Percentiles rank a stretch among this genome's conserved stretches.
phyloP scores from a whole-genome alignment of 2,329 filamentous ascomycete genomes.

The Aureobasidium sp. region DNA sequence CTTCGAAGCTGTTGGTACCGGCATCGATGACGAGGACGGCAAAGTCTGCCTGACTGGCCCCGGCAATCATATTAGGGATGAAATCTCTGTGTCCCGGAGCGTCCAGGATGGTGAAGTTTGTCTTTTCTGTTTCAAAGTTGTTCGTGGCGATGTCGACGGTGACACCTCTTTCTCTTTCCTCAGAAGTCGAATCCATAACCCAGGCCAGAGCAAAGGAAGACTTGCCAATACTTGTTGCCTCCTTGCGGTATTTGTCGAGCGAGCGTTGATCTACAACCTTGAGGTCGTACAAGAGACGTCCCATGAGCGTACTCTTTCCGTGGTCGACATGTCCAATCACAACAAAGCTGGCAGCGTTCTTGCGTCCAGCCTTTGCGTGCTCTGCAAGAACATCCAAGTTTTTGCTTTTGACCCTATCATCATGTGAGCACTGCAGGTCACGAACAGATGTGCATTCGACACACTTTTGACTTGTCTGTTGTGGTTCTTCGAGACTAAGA shows the following conservation, averaged over 20 bases:
- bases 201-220: conserved; percentile 93
- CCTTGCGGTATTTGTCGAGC: conserved; percentile 77
- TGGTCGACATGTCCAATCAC: conserved; percentile 82
- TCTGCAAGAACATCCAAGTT: conserved; percentile 78
- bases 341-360: conserved; percentile 51
- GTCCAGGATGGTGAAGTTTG: conserved; percentile 87
- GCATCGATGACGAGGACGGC: conserved; percentile 92
- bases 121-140: conserved; percentile 81
- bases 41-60: conserved; percentile 91
- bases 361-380: conserved; percentile 64
- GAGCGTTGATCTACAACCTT: conserved; percentile 82
- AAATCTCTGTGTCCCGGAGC: conserved; percentile 93
- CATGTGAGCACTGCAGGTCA: not conserved
- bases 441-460: not conserved
- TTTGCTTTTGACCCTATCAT: conserved; percentile 52
- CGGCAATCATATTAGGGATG: conserved; percentile 98
- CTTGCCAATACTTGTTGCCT: conserved; percentile 88
- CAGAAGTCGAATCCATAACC: conserved; percentile 87
- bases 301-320: conserved; percentile 97
- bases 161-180: conserved; percentile 82
- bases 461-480: conserved; percentile 16
- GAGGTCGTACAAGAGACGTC: conserved; percentile 76
- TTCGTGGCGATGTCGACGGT: conserved; percentile 97
- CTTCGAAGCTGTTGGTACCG: conserved; percentile 83
- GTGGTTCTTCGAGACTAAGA: conserved; percentile 41